A percentile compares a stretch with the other conserved stretches of the same genome.
These are phyloP conservation scores for Mucor ambiguus DNA, from an alignment of 371 early-diverging fungal species.

Conservation along the genomic window DNA sequence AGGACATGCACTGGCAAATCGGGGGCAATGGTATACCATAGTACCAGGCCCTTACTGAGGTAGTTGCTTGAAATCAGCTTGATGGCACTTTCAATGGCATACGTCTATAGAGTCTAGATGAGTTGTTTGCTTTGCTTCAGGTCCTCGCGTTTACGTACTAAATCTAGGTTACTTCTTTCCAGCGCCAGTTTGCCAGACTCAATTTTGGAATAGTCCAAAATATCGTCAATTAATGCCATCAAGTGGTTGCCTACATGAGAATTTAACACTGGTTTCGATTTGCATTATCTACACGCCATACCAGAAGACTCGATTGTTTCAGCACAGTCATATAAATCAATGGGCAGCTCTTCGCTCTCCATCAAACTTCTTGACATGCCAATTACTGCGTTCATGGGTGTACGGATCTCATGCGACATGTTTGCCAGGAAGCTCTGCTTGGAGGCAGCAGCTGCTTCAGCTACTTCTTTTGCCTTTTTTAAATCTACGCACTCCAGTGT, in stretches of 20 bases:
- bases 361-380: conserved; percentile 59
- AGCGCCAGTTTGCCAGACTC: conserved; percentile 45
- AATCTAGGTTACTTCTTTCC: conserved; percentile 30
- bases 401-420: conserved; percentile 61
- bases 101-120: conserved; percentile 2
- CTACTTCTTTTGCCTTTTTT: conserved; percentile 53
- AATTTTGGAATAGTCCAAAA: conserved; percentile 56
- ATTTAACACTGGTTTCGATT: neutral
- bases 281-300: neutral
- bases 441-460: conserved; percentile 55
- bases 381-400: conserved; percentile 62
- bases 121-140: neutral
- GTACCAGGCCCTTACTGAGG: conserved; percentile 42
- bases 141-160: neutral
- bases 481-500: conserved; percentile 29
- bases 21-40: conserved; percentile 49
- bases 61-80: conserved; percentile 18
- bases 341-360: conserved; percentile 49
- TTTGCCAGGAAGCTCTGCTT: conserved; percentile 62
- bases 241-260: conserved; percentile 30
- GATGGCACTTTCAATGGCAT: conserved; percentile 26
- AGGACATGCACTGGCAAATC: conserved; percentile 46
- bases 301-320: conserved; percentile 38
- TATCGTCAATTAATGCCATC: conserved; percentile 37
- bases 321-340: conserved; percentile 56